Percentiles rank a stretch among this genome's conserved stretches.
phyloP scores from a whole-genome alignment of 176 grass and related monocot species.

The Oryza longistaminata region DNA sequence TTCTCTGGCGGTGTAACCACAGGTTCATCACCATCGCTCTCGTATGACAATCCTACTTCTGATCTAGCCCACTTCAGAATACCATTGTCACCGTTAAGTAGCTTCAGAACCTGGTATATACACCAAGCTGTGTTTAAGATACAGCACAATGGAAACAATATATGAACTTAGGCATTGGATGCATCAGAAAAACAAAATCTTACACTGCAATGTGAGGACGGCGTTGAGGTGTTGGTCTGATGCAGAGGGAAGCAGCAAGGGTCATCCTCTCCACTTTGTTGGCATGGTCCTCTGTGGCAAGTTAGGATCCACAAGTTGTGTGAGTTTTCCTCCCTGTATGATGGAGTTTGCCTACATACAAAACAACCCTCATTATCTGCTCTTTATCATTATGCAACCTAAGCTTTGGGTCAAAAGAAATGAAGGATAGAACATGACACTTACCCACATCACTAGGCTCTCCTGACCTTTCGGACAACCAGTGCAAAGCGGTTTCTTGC shows the following conservation, averaged over 20 bases:
- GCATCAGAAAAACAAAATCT: constrained; percentile 1
- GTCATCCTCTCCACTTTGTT: constrained; percentile 75
- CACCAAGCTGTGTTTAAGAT: constrained; percentile 24
- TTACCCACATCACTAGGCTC: constrained; percentile 96
- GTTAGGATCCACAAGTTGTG: constrained; percentile 68
- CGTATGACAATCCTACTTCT: constrained; percentile 28
- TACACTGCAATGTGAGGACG: constrained; percentile 74
- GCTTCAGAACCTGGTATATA: constrained; percentile 69
- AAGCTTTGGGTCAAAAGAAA: not conserved
- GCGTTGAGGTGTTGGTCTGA: constrained; percentile 57
- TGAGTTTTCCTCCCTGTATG: constrained; percentile 71
- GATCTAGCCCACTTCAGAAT: constrained; percentile 73
- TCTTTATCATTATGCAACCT: not conserved
- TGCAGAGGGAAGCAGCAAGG: constrained; percentile 82
- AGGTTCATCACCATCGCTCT: constrained; percentile 38
- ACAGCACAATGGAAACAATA: not conserved
- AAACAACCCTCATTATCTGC: not conserved
- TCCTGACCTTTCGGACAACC: constrained; percentile 79
- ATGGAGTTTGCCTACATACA: constrained; percentile 73
- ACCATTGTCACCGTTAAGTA: constrained; percentile 67
- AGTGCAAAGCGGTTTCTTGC: constrained; percentile 77
- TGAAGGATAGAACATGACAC: constrained; percentile 24
- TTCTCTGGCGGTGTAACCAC: constrained; percentile 42
- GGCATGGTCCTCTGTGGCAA: constrained; percentile 48
- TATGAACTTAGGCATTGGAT: not conserved